Base-by-base conservation (phyloP, 306 rosid species). In the Fagus crenata region DNA sequence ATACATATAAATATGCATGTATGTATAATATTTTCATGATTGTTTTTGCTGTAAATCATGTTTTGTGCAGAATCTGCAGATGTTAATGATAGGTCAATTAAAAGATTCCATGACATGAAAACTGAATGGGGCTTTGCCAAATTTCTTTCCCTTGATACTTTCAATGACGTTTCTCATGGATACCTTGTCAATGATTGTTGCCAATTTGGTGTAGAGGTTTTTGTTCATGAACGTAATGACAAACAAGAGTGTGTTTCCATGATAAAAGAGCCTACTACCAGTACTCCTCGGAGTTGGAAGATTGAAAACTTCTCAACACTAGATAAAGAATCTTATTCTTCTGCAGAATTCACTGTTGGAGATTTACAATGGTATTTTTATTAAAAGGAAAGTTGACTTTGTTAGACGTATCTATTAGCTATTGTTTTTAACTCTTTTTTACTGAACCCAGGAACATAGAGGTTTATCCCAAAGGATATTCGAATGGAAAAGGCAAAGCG, bases 111-210 rank as follows among this genome's bases (percentile, higher is more conserved):
- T 43, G 14, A 18, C 60, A 54, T 54, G 60, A 54, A 54, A n/a
- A 54, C 60, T 4, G 60, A 54, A 54, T 54, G 60, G 60, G 31
- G 71, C 3, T 7, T 65, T 65, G 42, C 71, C 33, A 14, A 65
- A 65, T 65, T 65, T 18, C 18, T 65, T 65, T 11, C 43, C 12
- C 42, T 11, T 36, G 46, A 65, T 18, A 37, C n/a, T 14, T 65
- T 65, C 17, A 33, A 37, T 2, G 43, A 65, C 11, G 17, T 37
- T 65, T 65, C 70, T 32, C 2, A 12, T 65, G 70, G 70, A 33
- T 65, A 65, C 18, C 70, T 65, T 33, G 70, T 65, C 36, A 17
- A 36, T 65, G 71, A 65, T 35, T 43, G 14, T 43, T 43, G 51
- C 51, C 51, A 7, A 43, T 43, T 43, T 43, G 51, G 51, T 43